Percentiles rank a stretch among this genome's conserved stretches.
phyloP scores from a whole-genome alignment of 2,329 filamentous ascomycete genomes.

The Penicillium verrucosum region DNA sequence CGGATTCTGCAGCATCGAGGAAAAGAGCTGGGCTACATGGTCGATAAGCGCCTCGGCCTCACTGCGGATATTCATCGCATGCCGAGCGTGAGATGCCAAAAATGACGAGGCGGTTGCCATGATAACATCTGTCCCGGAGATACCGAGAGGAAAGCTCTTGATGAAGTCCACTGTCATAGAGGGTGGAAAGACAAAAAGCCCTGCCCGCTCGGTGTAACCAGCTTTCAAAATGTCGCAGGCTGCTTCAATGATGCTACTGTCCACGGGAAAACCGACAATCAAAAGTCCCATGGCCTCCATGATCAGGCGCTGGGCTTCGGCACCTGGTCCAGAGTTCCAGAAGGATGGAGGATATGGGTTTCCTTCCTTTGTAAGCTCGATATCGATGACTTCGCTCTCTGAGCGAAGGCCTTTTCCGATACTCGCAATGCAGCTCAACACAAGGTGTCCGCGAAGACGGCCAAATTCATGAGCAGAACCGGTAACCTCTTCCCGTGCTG shows the following conservation, averaged over 20 bases:
- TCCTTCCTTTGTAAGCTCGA: constrained; percentile 25
- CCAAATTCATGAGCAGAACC: constrained; percentile 35
- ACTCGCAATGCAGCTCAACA: constrained; percentile 41
- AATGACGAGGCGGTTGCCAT: constrained; percentile 48
- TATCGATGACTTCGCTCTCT: constrained; percentile 36
- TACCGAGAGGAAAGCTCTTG: constrained; percentile 39
- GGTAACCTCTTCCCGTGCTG: constrained; percentile 32
- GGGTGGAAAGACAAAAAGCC: constrained; percentile 45
- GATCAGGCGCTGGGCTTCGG: constrained; percentile 33
- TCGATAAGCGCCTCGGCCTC: constrained; percentile 37
- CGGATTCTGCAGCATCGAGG: constrained; percentile 35
- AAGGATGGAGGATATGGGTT: constrained; percentile 35
- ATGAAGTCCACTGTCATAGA: constrained; percentile 43
- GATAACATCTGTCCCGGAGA: constrained; percentile 41
- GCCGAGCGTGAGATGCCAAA: constrained; percentile 42
- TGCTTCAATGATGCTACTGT: constrained; percentile 44
- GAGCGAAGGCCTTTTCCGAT: constrained; percentile 41
- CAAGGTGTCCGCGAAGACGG: constrained; percentile 33
- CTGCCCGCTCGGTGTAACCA: constrained; percentile 45
- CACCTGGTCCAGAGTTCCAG: constrained; percentile 37
- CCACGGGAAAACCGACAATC: constrained; percentile 39
- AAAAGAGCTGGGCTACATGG: constrained; percentile 40
- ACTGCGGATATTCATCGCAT: constrained; percentile 33
- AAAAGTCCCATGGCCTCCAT: constrained; percentile 43
- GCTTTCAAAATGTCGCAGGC: constrained; percentile 47